Conservation (phyloP, 2,329 filamentous ascomycete genomes). For the Botrytis squamosa region DNA sequence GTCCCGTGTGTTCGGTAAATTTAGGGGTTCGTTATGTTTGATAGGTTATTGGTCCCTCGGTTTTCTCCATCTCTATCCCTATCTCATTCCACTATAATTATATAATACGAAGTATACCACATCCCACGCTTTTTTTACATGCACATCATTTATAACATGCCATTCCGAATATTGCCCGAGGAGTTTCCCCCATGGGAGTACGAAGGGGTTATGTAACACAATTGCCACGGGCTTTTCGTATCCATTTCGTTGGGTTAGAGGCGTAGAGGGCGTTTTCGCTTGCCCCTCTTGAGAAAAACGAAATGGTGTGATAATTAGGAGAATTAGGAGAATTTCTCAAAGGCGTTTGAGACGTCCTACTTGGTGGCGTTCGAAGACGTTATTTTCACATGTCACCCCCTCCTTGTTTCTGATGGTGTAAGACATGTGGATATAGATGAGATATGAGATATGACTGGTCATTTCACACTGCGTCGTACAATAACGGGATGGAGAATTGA, state of each 20-base stretch:
- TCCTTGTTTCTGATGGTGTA: background rate
- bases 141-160: background rate
- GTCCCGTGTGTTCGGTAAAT: slow-evolving; percentile 7
- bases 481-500: background rate
- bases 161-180: slow-evolving; percentile 7
- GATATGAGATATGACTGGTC: slow-evolving; percentile 4
- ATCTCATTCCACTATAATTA: background rate
- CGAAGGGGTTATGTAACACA: background rate
- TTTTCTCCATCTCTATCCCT: background rate
- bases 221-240: background rate
- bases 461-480: background rate
- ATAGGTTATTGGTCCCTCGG: background rate
- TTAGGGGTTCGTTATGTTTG: slow-evolving; percentile 1
- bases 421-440: background rate
- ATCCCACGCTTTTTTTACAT: background rate
- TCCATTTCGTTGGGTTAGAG: slow-evolving; percentile 6
- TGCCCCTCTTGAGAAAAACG: background rate
- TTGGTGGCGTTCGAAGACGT: background rate
- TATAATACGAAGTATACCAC: background rate
- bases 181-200: background rate
- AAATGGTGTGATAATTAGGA: background rate
- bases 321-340: slow-evolving; percentile 1
- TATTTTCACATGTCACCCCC: background rate
- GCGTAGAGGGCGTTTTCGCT: background rate
- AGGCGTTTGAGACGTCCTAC: background rate